Conservation (phyloP, 805 yeast species). For the Yamadazyma akitaensis region DNA sequence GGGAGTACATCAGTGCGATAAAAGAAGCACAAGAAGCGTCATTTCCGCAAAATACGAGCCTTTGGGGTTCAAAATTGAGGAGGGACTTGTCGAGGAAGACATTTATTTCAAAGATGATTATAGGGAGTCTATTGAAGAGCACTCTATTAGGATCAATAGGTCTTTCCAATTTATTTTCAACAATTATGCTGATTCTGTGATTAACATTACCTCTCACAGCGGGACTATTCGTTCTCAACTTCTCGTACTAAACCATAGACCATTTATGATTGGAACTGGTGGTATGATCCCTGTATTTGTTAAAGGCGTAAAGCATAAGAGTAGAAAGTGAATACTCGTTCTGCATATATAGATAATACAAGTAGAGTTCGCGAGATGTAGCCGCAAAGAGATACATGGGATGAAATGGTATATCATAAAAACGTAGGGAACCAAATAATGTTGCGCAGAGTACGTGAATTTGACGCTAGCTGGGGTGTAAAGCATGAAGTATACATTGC, state of each 20-base stretch:
- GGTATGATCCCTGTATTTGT: constrained; percentile 56
- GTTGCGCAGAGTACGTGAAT: too few species aligned
- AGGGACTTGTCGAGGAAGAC: constrained; percentile 46
- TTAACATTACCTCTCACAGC: constrained; percentile 49
- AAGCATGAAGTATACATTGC: too few species aligned
- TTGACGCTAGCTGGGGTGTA: too few species aligned
- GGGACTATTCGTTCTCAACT: constrained; percentile 50
- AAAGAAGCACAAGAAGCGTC: constrained; percentile 35
- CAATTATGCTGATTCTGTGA: constrained; percentile 20
- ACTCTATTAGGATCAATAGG: constrained; percentile 32
- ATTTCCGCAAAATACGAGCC: constrained; percentile 39
- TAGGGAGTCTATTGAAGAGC: constrained; percentile 41
- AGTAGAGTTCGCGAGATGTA: not conserved
- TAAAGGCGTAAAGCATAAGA: constrained; percentile 28
- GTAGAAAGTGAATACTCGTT: not conserved
- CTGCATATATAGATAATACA: not conserved
- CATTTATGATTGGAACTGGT: constrained; percentile 50
- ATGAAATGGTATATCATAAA: too few species aligned
- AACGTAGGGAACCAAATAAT: too few species aligned
- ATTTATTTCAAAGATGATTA: constrained; percentile 35
- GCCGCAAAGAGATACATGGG: too few species aligned
- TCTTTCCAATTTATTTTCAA: constrained; percentile 36
- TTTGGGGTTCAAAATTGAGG: constrained; percentile 40
- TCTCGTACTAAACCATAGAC: constrained; percentile 45
- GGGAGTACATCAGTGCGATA: constrained; percentile 52